Base-by-base conservation (phyloP, 2,329 filamentous ascomycete genomes). In the Pseudohalonectria lignicola region DNA sequence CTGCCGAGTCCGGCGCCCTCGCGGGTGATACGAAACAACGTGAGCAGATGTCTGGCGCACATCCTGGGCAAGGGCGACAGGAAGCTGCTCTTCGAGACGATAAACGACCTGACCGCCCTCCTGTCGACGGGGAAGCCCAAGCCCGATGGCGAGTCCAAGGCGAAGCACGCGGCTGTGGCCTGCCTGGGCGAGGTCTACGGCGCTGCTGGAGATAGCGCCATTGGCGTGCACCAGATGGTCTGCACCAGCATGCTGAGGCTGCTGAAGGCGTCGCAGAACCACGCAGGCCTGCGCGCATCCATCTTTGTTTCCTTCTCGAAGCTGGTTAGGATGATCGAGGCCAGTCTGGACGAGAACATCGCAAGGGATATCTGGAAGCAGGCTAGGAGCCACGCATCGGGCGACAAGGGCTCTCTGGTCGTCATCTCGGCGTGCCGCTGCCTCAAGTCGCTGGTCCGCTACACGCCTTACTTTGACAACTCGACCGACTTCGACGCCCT, bases 311-410 rank as follows among this genome's bases (percentile, higher is more conserved):
- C 86, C 1, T 60, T 94, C 35, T 78, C 75, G 31, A 88, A 87
- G 61, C 74, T 95, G 30, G 69, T 81, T 19, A 71, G 70, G 41
- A 90, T 88, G 57, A 76, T 95, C 20, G 73, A 75, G 39, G 68
- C 70, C 5, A 86, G 85, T 43, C 70, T 90, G 50, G 92, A 98
- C 49, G 92, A 98, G 58, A 68, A 66, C 39, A 69, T 88, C 28
- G 84, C 84, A n/a, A 78, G 87, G 52, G 88, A 95, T 55, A 76
- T 93, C 13, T 96, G 87, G 86, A 98, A 95, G 59, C 84, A 90
- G 55, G 82, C 79, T 19, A 79, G 92, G 45, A 86, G 71, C 57
- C 73, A 82, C 48, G 82, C 82, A 20, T 71, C 78, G 0, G 71
- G 69, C 42, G 93, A 98, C 58, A 96, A 92, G 59, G 84, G 86